phyloP scores from a whole-genome alignment of 2,329 filamentous ascomycete genomes.

The Aspergillus quadrilineatus region DNA sequence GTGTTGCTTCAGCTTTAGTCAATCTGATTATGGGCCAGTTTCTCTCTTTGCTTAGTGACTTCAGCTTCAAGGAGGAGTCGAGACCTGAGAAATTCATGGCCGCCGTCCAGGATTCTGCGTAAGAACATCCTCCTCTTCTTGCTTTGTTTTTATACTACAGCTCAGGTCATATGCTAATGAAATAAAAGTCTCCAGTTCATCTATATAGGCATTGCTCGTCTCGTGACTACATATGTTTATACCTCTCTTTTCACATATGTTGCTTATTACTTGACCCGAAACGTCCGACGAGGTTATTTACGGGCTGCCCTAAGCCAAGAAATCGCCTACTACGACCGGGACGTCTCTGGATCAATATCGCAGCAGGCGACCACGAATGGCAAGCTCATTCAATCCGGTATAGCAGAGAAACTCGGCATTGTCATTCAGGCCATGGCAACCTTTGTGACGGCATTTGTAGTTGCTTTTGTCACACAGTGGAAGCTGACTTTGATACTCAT shows the following conservation, averaged over 20 bases:
- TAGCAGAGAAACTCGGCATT: conserved; percentile 83
- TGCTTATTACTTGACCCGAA: conserved; percentile 10
- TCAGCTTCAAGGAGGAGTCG: conserved; percentile 15
- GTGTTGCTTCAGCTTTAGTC: conserved; percentile 34
- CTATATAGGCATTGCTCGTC: conserved; percentile 36
- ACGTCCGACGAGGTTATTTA: conserved; percentile 13
- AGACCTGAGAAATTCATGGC: conserved; percentile 15
- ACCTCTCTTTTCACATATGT: conserved; percentile 19
- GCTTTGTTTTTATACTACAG: neutral
- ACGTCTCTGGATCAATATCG: conserved; percentile 29
- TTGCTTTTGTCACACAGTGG: conserved; percentile 89
- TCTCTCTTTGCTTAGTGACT: conserved; percentile 27
- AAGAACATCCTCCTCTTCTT: conserved; percentile 12
- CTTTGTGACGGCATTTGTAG: conserved; percentile 84
- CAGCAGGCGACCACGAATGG: conserved; percentile 33
- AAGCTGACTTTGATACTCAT: conserved; percentile 85
- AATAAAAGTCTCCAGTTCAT: conserved; percentile 32
- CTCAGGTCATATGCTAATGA: neutral
- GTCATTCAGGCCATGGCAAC: conserved; percentile 74
- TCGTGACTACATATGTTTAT: conserved; percentile 35
- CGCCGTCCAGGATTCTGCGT: conserved; percentile 20
- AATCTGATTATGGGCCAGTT: conserved; percentile 40
- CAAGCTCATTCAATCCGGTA: conserved; percentile 87
- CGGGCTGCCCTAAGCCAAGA: conserved; percentile 31
- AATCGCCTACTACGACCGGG: conserved; percentile 30